phyloP scores from a whole-genome alignment of 768 basidiomycete genomes.

The Podaxis sp. region DNA sequence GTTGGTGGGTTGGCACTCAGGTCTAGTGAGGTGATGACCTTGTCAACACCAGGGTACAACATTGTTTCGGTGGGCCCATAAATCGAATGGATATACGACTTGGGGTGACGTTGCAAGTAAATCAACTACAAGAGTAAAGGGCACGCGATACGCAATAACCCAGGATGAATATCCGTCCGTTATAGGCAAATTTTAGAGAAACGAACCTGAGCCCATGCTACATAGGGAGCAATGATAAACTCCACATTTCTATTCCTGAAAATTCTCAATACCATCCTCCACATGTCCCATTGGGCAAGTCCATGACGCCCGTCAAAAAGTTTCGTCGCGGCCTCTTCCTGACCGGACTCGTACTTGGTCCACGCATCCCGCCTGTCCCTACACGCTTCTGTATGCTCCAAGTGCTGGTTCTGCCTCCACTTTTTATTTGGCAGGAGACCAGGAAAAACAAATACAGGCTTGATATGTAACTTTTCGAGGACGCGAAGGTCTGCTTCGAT shows the following conservation, averaged over 20 bases:
- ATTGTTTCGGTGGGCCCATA: slow-evolving; percentile 90
- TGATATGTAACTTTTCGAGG: slow-evolving; percentile 90
- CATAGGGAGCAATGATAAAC: slow-evolving; percentile 94
- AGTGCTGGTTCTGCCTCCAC: slow-evolving; percentile 60
- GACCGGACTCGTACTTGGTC: slow-evolving; percentile 89
- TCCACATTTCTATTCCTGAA: slow-evolving; percentile 95
- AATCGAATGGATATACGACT: slow-evolving; percentile 92
- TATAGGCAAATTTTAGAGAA: slow-evolving; percentile 8
- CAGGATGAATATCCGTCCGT: background rate
- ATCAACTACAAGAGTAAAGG: slow-evolving; percentile 59
- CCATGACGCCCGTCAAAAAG: slow-evolving; percentile 77
- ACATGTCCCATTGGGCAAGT: slow-evolving; percentile 86
- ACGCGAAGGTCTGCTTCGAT: slow-evolving; percentile 91
- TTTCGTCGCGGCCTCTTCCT: slow-evolving; percentile 85
- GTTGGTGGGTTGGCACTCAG: slow-evolving; percentile 63
- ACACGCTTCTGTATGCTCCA: slow-evolving; percentile 65
- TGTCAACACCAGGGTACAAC: slow-evolving; percentile 84
- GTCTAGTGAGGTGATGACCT: slow-evolving; percentile 87
- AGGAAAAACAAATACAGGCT: slow-evolving; percentile 98
- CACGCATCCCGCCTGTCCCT: slow-evolving; percentile 84
- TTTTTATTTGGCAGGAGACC: slow-evolving; percentile 81
- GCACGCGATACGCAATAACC: background rate
- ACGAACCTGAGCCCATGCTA: slow-evolving; percentile 93
- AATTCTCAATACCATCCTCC: slow-evolving; percentile 88
- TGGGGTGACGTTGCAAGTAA: slow-evolving; percentile 91